Evolutionary conservation across 2,329 filamentous ascomycete genomes (phyloP).

Genomic region (Fusarium subtropicale): DNA sequence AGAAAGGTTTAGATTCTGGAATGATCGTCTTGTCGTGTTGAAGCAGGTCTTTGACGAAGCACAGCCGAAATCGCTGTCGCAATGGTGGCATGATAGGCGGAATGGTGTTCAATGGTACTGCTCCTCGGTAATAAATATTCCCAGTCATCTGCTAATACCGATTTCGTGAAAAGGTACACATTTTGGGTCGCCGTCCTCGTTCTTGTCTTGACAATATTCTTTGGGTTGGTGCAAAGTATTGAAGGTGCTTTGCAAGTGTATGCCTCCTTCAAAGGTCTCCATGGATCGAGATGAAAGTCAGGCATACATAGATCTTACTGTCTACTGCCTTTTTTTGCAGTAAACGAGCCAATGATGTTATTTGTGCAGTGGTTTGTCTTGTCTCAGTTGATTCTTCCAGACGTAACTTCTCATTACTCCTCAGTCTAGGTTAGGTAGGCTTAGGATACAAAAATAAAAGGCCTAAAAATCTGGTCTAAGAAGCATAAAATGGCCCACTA

Average conservation of each 20-base stretch:
- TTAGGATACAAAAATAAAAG: neutral
- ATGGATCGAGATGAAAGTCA: neutral
- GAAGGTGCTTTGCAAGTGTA: constrained; percentile 14
- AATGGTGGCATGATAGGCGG: neutral
- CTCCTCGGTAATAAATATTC: neutral
- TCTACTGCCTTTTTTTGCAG: too few relatives aligned
- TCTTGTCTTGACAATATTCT: constrained; percentile 12
- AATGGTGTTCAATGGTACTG: neutral
- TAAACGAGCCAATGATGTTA: too few relatives aligned
- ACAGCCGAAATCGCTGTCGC: neutral
- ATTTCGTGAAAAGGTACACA: neutral
- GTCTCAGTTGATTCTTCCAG: too few relatives aligned
- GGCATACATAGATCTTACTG: neutral
- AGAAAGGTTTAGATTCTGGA: neutral
- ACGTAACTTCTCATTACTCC: too few relatives aligned
- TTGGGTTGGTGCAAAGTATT: constrained; percentile 8
- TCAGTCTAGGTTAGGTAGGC: too few relatives aligned
- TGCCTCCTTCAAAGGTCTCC: neutral
- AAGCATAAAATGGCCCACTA: constrained; percentile 3
- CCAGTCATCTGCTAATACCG: neutral
- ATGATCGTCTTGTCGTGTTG: neutral
- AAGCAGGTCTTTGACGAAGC: neutral
- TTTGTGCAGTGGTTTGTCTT: too few relatives aligned
- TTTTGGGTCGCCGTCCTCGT: constrained; percentile 7
- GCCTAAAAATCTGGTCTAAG: neutral